Conservation (phyloP, 805 yeast genomes). For the Candida pseudoglaebosa region DNA sequence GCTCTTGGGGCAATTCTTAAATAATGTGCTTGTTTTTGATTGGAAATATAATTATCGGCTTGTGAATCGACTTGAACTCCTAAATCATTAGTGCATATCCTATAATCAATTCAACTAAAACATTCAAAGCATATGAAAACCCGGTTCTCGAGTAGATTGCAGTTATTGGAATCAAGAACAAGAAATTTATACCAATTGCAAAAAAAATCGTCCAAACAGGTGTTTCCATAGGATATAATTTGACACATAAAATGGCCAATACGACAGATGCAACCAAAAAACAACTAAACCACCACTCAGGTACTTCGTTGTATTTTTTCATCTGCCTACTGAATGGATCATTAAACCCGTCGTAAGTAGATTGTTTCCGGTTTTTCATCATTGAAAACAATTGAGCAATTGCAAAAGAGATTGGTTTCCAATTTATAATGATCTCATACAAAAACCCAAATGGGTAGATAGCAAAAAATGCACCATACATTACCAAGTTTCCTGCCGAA, state of each 20-base stretch:
- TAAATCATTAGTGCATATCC: slow-evolving; percentile 25
- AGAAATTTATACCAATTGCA: slow-evolving; percentile 45
- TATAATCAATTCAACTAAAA: slow-evolving; percentile 49
- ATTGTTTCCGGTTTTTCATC: slow-evolving; percentile 10
- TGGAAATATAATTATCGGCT: slow-evolving; percentile 26
- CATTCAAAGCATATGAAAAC: slow-evolving; percentile 44
- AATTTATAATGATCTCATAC: slow-evolving; percentile 11
- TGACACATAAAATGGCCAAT: slow-evolving; percentile 27
- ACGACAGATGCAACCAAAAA: slow-evolving; percentile 25
- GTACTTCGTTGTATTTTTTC: slow-evolving; percentile 32
- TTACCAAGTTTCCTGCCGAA: slow-evolving; percentile 25
- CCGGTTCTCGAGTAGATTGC: slow-evolving; percentile 48
- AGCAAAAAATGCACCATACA: slow-evolving; percentile 26
- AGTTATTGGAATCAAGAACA: slow-evolving; percentile 51
- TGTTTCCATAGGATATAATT: slow-evolving; percentile 39
- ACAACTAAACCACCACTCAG: slow-evolving; percentile 28
- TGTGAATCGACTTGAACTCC: slow-evolving; percentile 29
- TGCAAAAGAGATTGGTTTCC: slow-evolving; percentile 12
- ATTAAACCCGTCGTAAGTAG: slow-evolving; percentile 13
- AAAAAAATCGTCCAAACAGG: slow-evolving; percentile 61
- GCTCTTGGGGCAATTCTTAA: slow-evolving; percentile 40
- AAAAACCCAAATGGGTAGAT: slow-evolving; percentile 22
- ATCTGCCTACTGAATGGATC: slow-evolving; percentile 30
- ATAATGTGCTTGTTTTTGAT: slow-evolving; percentile 34
- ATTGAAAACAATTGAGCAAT: slow-evolving; percentile 7